Evolutionary conservation across 352 stramenopile species (phyloP).

Genomic region (Elongisporangium prolatum): DNA sequence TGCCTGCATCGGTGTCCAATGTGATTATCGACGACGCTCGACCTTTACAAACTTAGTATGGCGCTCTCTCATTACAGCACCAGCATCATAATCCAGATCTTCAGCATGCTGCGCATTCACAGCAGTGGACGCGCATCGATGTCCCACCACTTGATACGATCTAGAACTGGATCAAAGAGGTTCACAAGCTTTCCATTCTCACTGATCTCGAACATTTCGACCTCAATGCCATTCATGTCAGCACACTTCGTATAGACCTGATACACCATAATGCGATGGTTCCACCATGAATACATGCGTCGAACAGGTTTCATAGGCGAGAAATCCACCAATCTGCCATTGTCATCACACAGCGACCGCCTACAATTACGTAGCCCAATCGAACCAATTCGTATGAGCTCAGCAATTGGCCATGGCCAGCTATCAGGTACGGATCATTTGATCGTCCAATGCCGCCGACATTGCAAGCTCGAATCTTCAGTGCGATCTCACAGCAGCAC

Average conservation of each 20-base stretch:
- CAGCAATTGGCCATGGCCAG: neutral
- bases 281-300: slow-evolving; percentile 7
- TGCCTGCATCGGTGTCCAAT: too few relatives aligned
- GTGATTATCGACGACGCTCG: too few relatives aligned
- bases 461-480: too few relatives aligned
- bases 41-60: too few relatives aligned
- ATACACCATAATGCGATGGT: slow-evolving; percentile 5
- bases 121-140: neutral
- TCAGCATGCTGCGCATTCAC: too few relatives aligned
- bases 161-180: neutral
- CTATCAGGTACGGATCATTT: too few relatives aligned
- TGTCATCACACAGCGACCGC: slow-evolving; percentile 5
- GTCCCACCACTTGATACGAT: neutral
- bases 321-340: slow-evolving; percentile 9
- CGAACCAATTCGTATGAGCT: slow-evolving; percentile 11
- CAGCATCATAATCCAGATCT: too few relatives aligned
- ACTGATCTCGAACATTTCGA: neutral
- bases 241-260: neutral
- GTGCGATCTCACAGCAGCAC: too few relatives aligned
- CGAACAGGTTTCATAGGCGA: neutral
- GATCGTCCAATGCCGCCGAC: too few relatives aligned
- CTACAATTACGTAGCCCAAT: slow-evolving; percentile 9
- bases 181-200: neutral
- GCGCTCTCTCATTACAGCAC: too few relatives aligned
- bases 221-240: neutral